phyloP scores from a whole-genome alignment of 2,329 filamentous ascomycete genomes.

The Penicillium expansum region DNA sequence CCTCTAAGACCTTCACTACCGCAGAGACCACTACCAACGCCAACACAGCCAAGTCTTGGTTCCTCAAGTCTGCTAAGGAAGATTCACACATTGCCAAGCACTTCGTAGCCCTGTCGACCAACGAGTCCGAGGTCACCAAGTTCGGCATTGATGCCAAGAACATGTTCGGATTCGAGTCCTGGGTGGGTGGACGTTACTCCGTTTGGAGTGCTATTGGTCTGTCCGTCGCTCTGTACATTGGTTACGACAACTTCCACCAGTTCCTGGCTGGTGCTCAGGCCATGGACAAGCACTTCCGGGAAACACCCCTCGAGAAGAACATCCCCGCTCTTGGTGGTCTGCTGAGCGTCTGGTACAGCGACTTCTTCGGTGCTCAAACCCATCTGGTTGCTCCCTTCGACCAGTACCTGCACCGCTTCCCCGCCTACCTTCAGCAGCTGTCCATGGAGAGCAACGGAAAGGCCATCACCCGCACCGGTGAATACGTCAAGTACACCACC shows the following conservation, averaged over 20 bases:
- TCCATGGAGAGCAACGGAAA: constrained; percentile 99
- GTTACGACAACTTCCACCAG: constrained; percentile 95
- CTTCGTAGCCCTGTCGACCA: constrained; percentile 97
- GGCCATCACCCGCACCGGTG: constrained; percentile 82
- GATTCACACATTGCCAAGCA: constrained; percentile 81
- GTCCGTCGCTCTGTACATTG: constrained; percentile 90
- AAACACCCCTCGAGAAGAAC: constrained; percentile 87
- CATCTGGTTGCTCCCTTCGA: constrained; percentile 97
- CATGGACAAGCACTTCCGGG: constrained; percentile 98
- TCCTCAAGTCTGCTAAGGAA: constrained; percentile 81
- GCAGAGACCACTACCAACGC: constrained; percentile 97
- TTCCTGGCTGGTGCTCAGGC: constrained; percentile 92
- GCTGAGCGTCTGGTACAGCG: constrained; percentile 95
- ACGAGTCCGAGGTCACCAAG: constrained; percentile 91
- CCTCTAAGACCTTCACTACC: constrained; percentile 99
- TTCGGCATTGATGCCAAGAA: constrained; percentile 98
- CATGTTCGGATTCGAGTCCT: constrained; percentile 99
- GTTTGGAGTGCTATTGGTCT: constrained; percentile 98
- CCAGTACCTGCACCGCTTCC: constrained; percentile 98
- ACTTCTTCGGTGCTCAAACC: constrained; percentile 98
- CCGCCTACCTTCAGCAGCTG: constrained; percentile 96
- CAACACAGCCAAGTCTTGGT: constrained; percentile 96
- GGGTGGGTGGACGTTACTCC: constrained; percentile 97
- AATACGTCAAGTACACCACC: constrained; percentile 95
- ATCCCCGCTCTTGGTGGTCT: constrained; percentile 91